Evolutionary conservation across 164 flowering plant genomes (phyloP).

Genomic region (Umbellularia californica): DNA sequence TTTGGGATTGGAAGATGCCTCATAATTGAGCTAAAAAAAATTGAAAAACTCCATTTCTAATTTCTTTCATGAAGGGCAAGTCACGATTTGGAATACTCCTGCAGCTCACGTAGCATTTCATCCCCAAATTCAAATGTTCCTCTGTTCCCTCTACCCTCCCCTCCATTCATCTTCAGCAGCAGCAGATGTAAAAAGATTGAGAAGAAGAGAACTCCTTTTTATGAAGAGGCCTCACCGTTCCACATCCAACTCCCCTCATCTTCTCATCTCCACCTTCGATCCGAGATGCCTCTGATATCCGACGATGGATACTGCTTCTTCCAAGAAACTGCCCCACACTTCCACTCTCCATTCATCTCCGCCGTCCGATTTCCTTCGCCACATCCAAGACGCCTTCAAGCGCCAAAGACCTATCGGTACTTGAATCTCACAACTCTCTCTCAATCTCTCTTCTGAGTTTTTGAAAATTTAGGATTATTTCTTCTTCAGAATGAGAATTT

Average conservation of each 20-base stretch:
- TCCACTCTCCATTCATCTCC: constrained; percentile 28
- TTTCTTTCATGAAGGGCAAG: background rate
- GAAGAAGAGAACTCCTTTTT: too few relatives aligned
- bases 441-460: background rate
- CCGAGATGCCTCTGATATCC: constrained; percentile 52
- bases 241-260: background rate
- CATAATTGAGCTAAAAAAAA: background rate
- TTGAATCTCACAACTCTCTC: background rate
- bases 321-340: constrained; percentile 16
- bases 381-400: constrained; percentile 75
- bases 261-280: background rate
- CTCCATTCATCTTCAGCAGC: too few relatives aligned
- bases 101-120: background rate
- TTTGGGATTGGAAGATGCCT: too few relatives aligned
- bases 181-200: too few relatives aligned
- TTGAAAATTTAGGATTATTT: background rate
- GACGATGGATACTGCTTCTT: constrained; percentile 40
- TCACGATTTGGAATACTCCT: background rate
- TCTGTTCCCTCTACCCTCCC: too few relatives aligned
- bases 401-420: constrained; percentile 76
- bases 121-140: too few relatives aligned
- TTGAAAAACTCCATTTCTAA: background rate
- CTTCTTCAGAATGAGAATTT: background rate
- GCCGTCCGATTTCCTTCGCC: constrained; percentile 26
- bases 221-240: too few relatives aligned